Evolutionary conservation across 2,329 filamentous ascomycete genomes (phyloP), one percentile per base, ranked within the genome.

Genomic region (Thermochaetoides dissita): DNA sequence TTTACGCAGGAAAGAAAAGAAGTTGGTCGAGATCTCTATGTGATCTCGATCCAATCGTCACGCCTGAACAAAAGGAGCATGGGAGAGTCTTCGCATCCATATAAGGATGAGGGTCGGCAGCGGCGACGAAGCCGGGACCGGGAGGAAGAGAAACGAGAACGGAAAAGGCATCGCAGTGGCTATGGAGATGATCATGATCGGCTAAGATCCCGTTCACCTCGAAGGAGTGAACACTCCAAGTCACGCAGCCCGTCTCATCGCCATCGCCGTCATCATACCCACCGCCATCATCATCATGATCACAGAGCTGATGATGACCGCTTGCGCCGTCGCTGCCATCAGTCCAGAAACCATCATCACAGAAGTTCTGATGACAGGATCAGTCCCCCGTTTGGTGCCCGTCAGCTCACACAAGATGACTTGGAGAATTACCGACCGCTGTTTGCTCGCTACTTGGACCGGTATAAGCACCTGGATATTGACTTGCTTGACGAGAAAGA

Each of bases 401-500:
- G 72, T 9, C 66, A 67, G 36, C 68, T 95, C 5, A 73, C 43
- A 4, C 88, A 82, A 55, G 68, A 71, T 41, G 84, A 93, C 50
- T 67, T 81, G n/a, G 60, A 64, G 1, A 53, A 63, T 0, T 87
- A 85, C 55, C 71, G 72, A 47, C 73, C 81, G 0, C 66, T 95
- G 45, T 84, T 95, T 49, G 84, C 79, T 10, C 75, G 84, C 38
- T 96, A 95, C 53, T 71, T 96, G 28, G 83, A 88, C 52, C 74
- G 94, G 31, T 89, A 96, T 61, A 95, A 95, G 63, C 70, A 77
- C 34, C 71, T 83, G 34, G 64, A 80, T 41, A 64, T 93, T 1
- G 69, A 78, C 11, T 71, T 74, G 8, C 67, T 96, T 51, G 72
- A 77, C 43, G 79, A 85, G 48, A 71, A 74, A n/a, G 88, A 95